These are phyloP conservation scores for Suillus tomentosus DNA, from an alignment of 768 basidiomycete species.

Conservation along the genomic window DNA sequence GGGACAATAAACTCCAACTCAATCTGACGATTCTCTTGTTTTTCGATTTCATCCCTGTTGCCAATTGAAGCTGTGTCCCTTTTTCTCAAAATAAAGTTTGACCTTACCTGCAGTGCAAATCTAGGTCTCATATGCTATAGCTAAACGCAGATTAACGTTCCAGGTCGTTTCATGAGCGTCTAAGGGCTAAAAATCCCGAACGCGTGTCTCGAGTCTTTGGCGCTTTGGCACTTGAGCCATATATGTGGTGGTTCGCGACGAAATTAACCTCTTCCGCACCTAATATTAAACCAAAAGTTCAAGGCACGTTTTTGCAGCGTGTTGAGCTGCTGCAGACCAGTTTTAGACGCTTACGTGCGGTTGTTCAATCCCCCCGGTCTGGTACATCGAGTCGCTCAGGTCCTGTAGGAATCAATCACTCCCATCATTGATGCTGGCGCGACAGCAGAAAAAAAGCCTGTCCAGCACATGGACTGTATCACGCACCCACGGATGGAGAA, in stretches of 20 bases:
- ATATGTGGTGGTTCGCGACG: background rate
- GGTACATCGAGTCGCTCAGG: background rate
- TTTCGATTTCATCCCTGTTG: background rate
- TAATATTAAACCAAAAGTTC: background rate
- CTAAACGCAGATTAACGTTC: conserved; percentile 1
- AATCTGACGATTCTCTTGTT: background rate
- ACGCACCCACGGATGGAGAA: background rate
- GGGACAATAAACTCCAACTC: background rate
- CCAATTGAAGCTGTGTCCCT: background rate
- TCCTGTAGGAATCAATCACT: background rate
- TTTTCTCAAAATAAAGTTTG: background rate
- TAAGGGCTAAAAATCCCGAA: background rate
- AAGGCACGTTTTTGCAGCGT: background rate
- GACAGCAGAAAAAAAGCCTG: background rate
- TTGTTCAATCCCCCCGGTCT: background rate
- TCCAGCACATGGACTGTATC: background rate
- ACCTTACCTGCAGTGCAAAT: background rate
- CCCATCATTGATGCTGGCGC: background rate
- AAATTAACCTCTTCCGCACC: background rate
- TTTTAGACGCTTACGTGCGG: background rate
- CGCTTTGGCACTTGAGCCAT: background rate
- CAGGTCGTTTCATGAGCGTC: background rate
- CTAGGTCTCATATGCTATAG: background rate
- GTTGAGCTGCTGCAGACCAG: background rate
- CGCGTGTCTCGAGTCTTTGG: background rate